Evolutionary conservation across 441 rosid genomes (phyloP).

Genomic region (Iberis amara): DNA sequence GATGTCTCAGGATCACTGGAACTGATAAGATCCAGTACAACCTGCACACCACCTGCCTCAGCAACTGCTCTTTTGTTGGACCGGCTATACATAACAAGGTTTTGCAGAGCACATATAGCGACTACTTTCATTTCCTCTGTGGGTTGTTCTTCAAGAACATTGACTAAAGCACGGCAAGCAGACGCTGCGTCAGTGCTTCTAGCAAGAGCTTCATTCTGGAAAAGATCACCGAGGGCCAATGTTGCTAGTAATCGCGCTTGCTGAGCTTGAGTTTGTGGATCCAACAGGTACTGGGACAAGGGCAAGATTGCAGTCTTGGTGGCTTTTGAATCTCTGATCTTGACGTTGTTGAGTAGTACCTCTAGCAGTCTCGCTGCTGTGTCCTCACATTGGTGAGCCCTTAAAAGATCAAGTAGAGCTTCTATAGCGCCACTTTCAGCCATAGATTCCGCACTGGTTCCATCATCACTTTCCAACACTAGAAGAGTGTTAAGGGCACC

Average conservation of each 20-base stretch:
- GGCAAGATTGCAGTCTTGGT: conserved; percentile 91
- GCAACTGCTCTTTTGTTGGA: conserved; percentile 99
- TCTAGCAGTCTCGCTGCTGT: conserved; percentile 93
- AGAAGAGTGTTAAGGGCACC: conserved; percentile 96
- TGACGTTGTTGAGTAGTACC: conserved; percentile 90
- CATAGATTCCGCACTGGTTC: conserved; percentile 98
- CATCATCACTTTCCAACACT: conserved; percentile 96
- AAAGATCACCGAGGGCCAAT: conserved; percentile 97
- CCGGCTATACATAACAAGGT: conserved; percentile 95
- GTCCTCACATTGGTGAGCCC: conserved; percentile 97
- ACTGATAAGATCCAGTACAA: conserved; percentile 88
- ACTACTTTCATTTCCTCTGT: conserved; percentile 99
- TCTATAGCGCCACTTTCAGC: conserved; percentile 99
- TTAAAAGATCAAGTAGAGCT: conserved; percentile 93
- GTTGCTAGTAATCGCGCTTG: conserved; percentile 92
- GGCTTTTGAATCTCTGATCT: conserved; percentile 92
- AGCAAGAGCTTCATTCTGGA: conserved; percentile 94
- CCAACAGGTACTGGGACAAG: conserved; percentile 91
- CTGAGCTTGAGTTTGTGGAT: conserved; percentile 98
- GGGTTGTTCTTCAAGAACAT: conserved; percentile 98
- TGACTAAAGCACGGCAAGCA: conserved; percentile 97
- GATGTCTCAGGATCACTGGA: conserved; percentile 98
- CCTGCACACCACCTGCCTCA: conserved; percentile 99
- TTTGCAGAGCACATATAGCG: conserved; percentile 96
- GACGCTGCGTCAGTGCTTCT: conserved; percentile 96